phyloP scores from a whole-genome alignment of 768 basidiomycete species.

The Lactifluus volemus region DNA sequence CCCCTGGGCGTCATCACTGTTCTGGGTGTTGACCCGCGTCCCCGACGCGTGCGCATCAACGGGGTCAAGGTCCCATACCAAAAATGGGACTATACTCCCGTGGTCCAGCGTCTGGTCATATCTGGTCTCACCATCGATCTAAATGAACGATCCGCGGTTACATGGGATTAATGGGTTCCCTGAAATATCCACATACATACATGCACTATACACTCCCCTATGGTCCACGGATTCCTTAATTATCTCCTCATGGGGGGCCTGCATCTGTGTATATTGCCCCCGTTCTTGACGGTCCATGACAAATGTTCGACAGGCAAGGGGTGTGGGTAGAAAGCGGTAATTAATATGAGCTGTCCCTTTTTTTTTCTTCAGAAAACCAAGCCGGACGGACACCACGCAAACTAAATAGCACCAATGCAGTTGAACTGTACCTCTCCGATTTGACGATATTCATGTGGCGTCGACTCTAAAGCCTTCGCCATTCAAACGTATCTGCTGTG shows the following conservation, averaged over 20 bases:
- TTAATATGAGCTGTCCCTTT: neutral
- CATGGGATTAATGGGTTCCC: constrained; percentile 1
- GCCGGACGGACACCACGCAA: neutral
- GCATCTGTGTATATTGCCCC: neutral
- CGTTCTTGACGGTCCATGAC: constrained; percentile 6
- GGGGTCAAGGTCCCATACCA: neutral
- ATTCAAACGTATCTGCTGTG: constrained; percentile 62
- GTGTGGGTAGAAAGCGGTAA: neutral
- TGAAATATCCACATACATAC: neutral
- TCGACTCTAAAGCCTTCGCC: constrained; percentile 22
- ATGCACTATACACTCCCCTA: neutral
- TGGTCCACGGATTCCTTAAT: neutral
- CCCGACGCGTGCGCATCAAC: neutral
- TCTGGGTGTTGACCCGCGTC: constrained; percentile 35
- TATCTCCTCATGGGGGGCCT: neutral
- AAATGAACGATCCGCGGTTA: constrained; percentile 1
- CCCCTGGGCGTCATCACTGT: constrained; percentile 45
- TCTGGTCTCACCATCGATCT: constrained; percentile 8
- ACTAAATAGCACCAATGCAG: neutral
- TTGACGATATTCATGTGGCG: neutral
- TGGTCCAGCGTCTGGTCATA: constrained; percentile 10
- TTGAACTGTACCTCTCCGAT: neutral
- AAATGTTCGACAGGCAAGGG: neutral
- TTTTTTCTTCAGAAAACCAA: neutral
- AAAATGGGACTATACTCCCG: constrained; percentile 8